Percentiles rank a stretch among this genome's conserved stretches.
phyloP scores from a whole-genome alignment of 139 green algal genomes.

The Diplosphaera chodatii region DNA sequence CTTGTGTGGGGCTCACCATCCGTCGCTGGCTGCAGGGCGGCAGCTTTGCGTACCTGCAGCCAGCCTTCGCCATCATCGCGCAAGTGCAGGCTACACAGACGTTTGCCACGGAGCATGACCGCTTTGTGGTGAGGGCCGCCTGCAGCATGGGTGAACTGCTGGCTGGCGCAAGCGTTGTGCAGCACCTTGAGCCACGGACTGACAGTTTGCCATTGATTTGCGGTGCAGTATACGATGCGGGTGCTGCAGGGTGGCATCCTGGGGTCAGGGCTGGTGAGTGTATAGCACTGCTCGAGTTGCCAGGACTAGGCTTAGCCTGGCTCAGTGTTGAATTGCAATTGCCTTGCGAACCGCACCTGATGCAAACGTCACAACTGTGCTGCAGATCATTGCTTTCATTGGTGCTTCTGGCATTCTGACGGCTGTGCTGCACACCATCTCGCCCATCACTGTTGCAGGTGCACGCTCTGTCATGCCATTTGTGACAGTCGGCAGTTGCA shows the following conservation, averaged over 20 bases:
- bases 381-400: conserved; percentile 24
- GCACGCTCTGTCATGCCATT: too few species aligned
- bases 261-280: conserved; percentile 13
- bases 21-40: conserved; percentile 30
- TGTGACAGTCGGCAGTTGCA: too few species aligned
- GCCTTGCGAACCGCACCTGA: too few species aligned
- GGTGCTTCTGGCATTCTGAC: conserved; percentile 34
- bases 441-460: conserved; percentile 22
- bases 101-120: conserved; percentile 42
- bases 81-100: background rate
- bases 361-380: background rate
- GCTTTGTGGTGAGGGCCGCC: conserved; percentile 50
- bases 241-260: conserved; percentile 55
- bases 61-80: conserved; percentile 45
- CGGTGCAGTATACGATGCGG: conserved; percentile 51
- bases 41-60: conserved; percentile 56
- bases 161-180: too few species aligned
- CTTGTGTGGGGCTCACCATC: too few species aligned
- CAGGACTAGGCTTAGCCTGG: too few species aligned
- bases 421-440: conserved; percentile 33
- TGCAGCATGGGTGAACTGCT: too few species aligned
- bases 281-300: too few species aligned
- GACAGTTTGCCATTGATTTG: background rate
- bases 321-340: too few species aligned
- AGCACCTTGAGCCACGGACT: background rate